Evolutionary conservation across 495 filamentous ascomycete genomes (phyloP).

Genomic region (Astrothelium subdiscretum): DNA sequence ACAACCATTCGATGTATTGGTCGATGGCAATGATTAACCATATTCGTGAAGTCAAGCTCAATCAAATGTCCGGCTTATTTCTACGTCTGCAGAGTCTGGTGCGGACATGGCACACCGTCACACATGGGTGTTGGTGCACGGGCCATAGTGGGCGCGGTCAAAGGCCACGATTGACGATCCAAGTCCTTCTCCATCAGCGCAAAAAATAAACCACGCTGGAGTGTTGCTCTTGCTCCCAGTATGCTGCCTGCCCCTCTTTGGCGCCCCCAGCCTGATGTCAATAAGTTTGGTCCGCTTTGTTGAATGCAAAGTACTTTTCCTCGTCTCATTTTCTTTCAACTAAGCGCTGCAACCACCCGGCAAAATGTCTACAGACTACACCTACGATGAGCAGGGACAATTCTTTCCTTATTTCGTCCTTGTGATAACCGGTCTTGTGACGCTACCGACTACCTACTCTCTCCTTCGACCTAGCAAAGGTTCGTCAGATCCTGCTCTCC

Average conservation of each 20-base stretch:
- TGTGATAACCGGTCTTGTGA: constrained; percentile 76
- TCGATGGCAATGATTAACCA: too few species aligned
- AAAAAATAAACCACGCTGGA: too few species aligned
- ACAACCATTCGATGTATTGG: too few species aligned
- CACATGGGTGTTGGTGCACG: background rate
- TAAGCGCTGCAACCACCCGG: background rate
- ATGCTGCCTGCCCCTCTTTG: background rate
- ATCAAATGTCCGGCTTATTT: too few species aligned
- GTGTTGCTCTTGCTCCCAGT: background rate
- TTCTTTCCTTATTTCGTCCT: constrained; percentile 99
- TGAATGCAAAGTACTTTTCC: background rate
- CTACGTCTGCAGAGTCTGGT: too few species aligned
- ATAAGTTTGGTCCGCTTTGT: background rate
- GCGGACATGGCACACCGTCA: too few species aligned
- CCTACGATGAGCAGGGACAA: constrained; percentile 33
- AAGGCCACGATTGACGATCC: background rate
- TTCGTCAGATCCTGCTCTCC: constrained; percentile 26
- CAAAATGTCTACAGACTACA: constrained; percentile 1
- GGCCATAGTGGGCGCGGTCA: background rate
- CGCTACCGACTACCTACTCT: constrained; percentile 80
- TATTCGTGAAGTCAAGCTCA: too few species aligned
- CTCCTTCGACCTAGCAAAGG: constrained; percentile 67
- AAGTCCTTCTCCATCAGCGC: too few species aligned
- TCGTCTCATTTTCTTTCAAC: background rate
- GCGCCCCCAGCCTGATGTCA: background rate